Evolutionary conservation across 495 filamentous ascomycete species (phyloP).

Genomic region (Trichoderma orchidacearum): DNA sequence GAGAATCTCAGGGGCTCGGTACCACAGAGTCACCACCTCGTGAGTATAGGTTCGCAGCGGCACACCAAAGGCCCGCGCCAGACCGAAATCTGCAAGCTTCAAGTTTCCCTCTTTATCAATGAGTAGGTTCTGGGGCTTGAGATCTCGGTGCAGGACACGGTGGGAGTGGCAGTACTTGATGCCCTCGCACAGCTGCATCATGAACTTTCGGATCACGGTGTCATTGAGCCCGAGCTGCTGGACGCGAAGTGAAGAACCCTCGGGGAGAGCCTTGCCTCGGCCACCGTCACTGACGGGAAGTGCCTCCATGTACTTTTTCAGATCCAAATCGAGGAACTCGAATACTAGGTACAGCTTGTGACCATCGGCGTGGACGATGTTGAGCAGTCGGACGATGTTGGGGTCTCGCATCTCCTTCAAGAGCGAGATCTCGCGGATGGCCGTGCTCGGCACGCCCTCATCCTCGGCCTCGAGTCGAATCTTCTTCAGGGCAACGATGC

Average conservation of each 20-base stretch:
- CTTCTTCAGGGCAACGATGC: slow-evolving; percentile 93
- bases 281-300: slow-evolving; percentile 84
- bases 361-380: slow-evolving; percentile 93
- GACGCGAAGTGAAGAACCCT: slow-evolving; percentile 54
- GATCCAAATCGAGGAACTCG: slow-evolving; percentile 84
- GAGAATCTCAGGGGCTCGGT: slow-evolving; percentile 93
- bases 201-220: slow-evolving; percentile 93
- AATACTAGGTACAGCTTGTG: slow-evolving; percentile 95
- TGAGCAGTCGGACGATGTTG: slow-evolving; percentile 81
- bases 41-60: slow-evolving; percentile 95
- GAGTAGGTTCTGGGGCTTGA: slow-evolving; percentile 96
- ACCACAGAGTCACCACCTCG: slow-evolving; percentile 98
- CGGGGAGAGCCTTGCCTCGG: slow-evolving; percentile 74
- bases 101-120: slow-evolving; percentile 92
- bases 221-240: slow-evolving; percentile 68
- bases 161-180: slow-evolving; percentile 94
- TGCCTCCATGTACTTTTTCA: slow-evolving; percentile 99
- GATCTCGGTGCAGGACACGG: slow-evolving; percentile 83
- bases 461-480: slow-evolving; percentile 96
- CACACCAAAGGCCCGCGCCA: slow-evolving; percentile 92
- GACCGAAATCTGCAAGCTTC: slow-evolving; percentile 94
- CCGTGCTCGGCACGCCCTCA: slow-evolving; percentile 91
- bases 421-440: slow-evolving; percentile 91
- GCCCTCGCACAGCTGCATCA: slow-evolving; percentile 84
- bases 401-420: slow-evolving; percentile 96